Evolutionary conservation across 176 grass and related monocot genomes (phyloP), one percentile per base, ranked within the genome.

Genomic region (Alloteropsis semialata): DNA sequence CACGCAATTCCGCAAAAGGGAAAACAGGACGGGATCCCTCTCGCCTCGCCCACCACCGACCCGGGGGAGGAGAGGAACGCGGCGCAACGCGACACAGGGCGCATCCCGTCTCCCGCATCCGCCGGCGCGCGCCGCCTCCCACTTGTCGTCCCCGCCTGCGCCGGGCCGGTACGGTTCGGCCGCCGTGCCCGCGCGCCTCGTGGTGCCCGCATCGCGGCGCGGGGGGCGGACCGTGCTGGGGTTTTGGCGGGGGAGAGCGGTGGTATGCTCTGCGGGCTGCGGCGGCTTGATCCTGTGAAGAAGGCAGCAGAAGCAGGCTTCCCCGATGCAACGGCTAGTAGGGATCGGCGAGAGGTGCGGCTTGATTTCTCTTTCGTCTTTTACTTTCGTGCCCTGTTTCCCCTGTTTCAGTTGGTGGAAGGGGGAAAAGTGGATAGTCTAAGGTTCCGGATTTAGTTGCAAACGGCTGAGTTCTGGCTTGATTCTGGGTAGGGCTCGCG

Each of bases 331-430:
- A 55, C 77, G 91, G 69, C 80, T 93, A 62, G 21, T 88, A 51
- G 86, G 76, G 5, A 25, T 91, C 58, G 55, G 89, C 66, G 81
- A 85, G 87, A 94, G 91, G 91, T 94, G 75, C 65, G 74, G 7
- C 46, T 45, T 36, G 32, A 38, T 51, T 11, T n/a, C n/a, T n/a
- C n/a, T n/a, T n/a, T 15, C 57, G 32, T 2, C 21, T 30, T 25
- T 14, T 46, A 19, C 25, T 48, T 18, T 10, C 14, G 12, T 49
- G 57, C 56, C 17, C 60, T 36, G 29, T 22, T 65, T 65, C 19
- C 38, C 77, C 28, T 50, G 6, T 79, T 13, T 0, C 36, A 18
- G 21, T 66, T 66, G 9, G 32, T 22, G 70, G 54, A 21, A 6
- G 15, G 62, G 50, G 62, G 29, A 0, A 12, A 59, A 60, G 24